Conservation (phyloP, 495 filamentous ascomycete species). For the Talaromyces nanjingensis region DNA sequence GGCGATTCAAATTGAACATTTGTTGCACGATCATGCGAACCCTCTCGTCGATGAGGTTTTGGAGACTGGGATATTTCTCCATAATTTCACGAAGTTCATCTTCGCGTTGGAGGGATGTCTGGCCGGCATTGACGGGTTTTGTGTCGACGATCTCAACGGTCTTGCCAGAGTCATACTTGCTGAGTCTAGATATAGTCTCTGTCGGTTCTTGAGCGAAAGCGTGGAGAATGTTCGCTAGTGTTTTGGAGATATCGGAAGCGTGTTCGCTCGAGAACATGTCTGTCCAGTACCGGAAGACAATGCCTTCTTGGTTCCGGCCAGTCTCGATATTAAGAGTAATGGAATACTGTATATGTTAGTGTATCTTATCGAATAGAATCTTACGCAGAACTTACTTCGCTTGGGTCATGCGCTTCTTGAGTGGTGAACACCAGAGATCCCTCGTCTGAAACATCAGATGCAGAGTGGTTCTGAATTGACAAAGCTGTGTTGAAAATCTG, state of each 20-base stretch:
- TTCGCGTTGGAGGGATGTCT: slow-evolving; percentile 14
- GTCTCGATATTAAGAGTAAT: slow-evolving; percentile 43
- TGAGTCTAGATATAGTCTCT: slow-evolving; percentile 11
- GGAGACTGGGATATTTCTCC: slow-evolving; percentile 21
- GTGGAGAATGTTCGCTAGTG: slow-evolving; percentile 13
- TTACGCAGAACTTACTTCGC: slow-evolving; percentile 29
- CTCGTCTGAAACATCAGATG: slow-evolving; percentile 24
- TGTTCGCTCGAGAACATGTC: slow-evolving; percentile 35
- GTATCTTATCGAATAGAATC: neutral
- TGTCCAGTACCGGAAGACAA: slow-evolving; percentile 43
- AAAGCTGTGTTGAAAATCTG: slow-evolving; percentile 51
- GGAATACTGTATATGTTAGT: slow-evolving; percentile 26
- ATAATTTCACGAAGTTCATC: slow-evolving; percentile 12
- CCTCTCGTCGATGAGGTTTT: slow-evolving; percentile 33
- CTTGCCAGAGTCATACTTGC: slow-evolving; percentile 3
- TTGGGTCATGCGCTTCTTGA: slow-evolving; percentile 38
- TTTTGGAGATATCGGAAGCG: slow-evolving; percentile 18
- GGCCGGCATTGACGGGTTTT: neutral
- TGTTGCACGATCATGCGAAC: slow-evolving; percentile 32
- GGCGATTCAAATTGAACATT: slow-evolving; percentile 20
- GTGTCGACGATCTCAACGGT: neutral
- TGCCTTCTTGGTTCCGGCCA: slow-evolving; percentile 34
- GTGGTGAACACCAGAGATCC: slow-evolving; percentile 32
- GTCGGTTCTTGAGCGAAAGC: slow-evolving; percentile 11
- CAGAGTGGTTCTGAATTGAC: slow-evolving; percentile 44